Conservation (phyloP, 768 basidiomycete species). For the Nidularia pulvinata region DNA sequence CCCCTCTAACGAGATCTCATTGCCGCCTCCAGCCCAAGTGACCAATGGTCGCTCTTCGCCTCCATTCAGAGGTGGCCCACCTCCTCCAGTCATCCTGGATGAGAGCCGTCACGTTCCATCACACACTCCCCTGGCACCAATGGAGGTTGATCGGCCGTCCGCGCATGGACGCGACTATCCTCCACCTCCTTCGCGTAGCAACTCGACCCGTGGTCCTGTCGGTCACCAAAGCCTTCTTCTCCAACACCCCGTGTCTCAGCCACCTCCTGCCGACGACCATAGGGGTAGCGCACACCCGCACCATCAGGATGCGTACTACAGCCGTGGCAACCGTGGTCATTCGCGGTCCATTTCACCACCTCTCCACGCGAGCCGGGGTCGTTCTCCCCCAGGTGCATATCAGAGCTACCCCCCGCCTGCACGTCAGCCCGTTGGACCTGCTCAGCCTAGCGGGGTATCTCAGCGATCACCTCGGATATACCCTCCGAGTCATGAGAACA, state of each 20-base stretch:
- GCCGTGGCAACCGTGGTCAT: constrained; percentile 47
- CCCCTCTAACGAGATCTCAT: constrained; percentile 49
- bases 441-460: constrained; percentile 37
- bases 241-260: constrained; percentile 70
- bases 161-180: constrained; percentile 57
- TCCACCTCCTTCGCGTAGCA: constrained; percentile 30
- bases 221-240: constrained; percentile 58
- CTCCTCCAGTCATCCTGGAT: constrained; percentile 79
- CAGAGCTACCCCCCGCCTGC: constrained; percentile 42
- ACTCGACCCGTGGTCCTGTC: constrained; percentile 48
- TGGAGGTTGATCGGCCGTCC: constrained; percentile 69
- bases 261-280: constrained; percentile 52
- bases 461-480: constrained; percentile 66
- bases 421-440: constrained; percentile 52
- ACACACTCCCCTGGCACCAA: constrained; percentile 76
- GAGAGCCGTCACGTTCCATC: constrained; percentile 68
- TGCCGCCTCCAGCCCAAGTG: constrained; percentile 61
- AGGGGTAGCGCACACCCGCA: constrained; percentile 41
- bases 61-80: constrained; percentile 83
- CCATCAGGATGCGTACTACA: constrained; percentile 58
- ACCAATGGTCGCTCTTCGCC: constrained; percentile 53
- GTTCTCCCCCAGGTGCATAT: constrained; percentile 46
- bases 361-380: constrained; percentile 52
- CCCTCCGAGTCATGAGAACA: constrained; percentile 41
- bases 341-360: constrained; percentile 66